Conservation (phyloP, 1,139 yeast genomes). For the Hemisphaericaspora xylanilytica region DNA sequence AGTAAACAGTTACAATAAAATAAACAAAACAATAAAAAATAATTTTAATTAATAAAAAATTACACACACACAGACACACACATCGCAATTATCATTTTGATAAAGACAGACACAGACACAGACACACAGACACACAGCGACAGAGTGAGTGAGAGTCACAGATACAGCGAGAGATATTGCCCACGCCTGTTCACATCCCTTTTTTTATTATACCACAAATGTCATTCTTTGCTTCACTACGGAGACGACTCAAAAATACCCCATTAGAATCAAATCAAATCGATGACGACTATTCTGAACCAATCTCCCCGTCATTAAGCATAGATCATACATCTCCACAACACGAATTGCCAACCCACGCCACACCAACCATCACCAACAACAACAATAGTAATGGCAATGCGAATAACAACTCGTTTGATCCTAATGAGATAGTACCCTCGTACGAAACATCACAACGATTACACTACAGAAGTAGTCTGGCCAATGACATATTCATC, state of each 20-base stretch:
- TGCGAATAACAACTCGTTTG: no score
- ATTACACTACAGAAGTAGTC: slow-evolving; percentile 21
- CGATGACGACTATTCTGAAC: slow-evolving; percentile 33
- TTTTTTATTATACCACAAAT: slow-evolving; percentile 1
- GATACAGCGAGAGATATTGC: no score
- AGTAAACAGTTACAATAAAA: no score
- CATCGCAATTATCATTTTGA: no score
- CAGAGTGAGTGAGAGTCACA: no score
- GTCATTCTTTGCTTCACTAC: slow-evolving; percentile 20
- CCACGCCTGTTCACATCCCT: no score
- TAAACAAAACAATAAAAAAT: no score
- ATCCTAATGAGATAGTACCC: slow-evolving; percentile 43
- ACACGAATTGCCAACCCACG: background rate
- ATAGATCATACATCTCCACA: background rate
- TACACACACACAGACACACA: no score
- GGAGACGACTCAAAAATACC: slow-evolving; percentile 28
- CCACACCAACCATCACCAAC: background rate
- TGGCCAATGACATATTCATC: background rate
- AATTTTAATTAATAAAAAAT: no score
- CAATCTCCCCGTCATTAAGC: slow-evolving; percentile 14
- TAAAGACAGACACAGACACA: no score
- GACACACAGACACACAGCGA: no score
- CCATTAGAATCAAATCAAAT: slow-evolving; percentile 33
- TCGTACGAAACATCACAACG: slow-evolving; percentile 46
- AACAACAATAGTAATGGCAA: background rate